Evolutionary conservation across 2,329 filamentous ascomycete species (phyloP), one percentile per base, ranked within the genome.

Genomic region (Emmonsiellopsis sp.): DNA sequence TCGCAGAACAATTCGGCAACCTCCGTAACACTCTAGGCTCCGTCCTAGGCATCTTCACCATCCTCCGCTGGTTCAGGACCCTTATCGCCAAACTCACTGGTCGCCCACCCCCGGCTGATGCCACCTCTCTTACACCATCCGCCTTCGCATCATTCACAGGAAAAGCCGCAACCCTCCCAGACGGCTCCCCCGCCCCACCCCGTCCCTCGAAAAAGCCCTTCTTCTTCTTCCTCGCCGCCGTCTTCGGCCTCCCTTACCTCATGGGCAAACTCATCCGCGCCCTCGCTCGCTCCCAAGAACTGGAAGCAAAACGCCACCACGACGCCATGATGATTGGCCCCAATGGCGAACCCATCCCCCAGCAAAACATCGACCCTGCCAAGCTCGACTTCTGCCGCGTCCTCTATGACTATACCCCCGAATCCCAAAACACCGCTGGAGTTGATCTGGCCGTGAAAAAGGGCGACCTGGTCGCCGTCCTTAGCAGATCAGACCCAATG

Each of bases 311-410:
- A 64, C 75, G 70, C 48, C 67, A 70, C 47, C 75, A 77, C 55
- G 76, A 77, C 48, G 71, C 76, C 56, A 67, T 78, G 57, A 74
- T 81, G 56, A 73, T 78, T 26, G 74, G 79, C 3, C 73, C 80
- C 35, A 72, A 76, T 57, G 69, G 76, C 57, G 64, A 75, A 65
- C 65, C 72, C 53, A 61, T 73, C 62, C 53, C 60, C 37, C 70
- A 69, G 45, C 67, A 71, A 45, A 67, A 65, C 52, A 74, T 96
- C 54, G 93, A 97, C 66, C 90, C 90, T 0, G 83, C 84, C 58
- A 94, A 95, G 72, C 83, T 98, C 60, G 92, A 97, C 68, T 98
- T 97, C 76, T 98, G 92, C 76, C 87, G 91, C 55, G 86, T 94
- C 2, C 74, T 95, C 15, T 97, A 93, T 73, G 93, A 98, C 73